Evolutionary conservation across 768 basidiomycete species (phyloP).

Genomic region (Suillus plorans): DNA sequence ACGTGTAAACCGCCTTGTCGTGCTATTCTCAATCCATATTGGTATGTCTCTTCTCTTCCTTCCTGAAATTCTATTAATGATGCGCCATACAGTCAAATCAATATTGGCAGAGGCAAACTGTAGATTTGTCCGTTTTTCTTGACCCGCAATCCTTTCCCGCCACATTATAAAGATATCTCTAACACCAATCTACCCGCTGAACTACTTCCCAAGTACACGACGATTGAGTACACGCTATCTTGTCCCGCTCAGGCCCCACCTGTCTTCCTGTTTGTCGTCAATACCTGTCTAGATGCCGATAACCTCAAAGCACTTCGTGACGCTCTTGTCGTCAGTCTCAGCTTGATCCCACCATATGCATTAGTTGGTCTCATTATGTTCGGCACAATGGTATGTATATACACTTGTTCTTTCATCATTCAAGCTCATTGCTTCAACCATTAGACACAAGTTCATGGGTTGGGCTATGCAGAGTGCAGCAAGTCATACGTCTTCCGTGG

Average conservation of each 20-base stretch:
- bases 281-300: slow-evolving; percentile 94
- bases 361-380: slow-evolving; percentile 95
- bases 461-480: slow-evolving; percentile 92
- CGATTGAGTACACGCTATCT: slow-evolving; percentile 96
- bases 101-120: slow-evolving; percentile 88
- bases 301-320: slow-evolving; percentile 95
- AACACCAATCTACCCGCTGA: slow-evolving; percentile 96
- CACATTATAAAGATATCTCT: slow-evolving; percentile 98
- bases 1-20: slow-evolving; percentile 98
- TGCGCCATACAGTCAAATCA: slow-evolving; percentile 75
- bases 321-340: slow-evolving; percentile 91
- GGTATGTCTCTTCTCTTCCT: slow-evolving; percentile 47
- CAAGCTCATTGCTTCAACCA: not conserved
- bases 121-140: slow-evolving; percentile 99
- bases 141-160: slow-evolving; percentile 93
- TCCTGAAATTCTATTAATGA: slow-evolving; percentile 4
- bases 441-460: slow-evolving; percentile 97
- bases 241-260: slow-evolving; percentile 91
- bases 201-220: slow-evolving; percentile 96
- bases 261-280: slow-evolving; percentile 95
- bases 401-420: too few relatives aligned
- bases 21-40: slow-evolving; percentile 96
- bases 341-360: slow-evolving; percentile 89
- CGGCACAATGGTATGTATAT: slow-evolving; percentile 53
- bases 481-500: slow-evolving; percentile 99